Evolutionary conservation across 2,329 filamentous ascomycete species (phyloP), one percentile per base, ranked within the genome.

Genomic region (Grosmannia serpens): DNA sequence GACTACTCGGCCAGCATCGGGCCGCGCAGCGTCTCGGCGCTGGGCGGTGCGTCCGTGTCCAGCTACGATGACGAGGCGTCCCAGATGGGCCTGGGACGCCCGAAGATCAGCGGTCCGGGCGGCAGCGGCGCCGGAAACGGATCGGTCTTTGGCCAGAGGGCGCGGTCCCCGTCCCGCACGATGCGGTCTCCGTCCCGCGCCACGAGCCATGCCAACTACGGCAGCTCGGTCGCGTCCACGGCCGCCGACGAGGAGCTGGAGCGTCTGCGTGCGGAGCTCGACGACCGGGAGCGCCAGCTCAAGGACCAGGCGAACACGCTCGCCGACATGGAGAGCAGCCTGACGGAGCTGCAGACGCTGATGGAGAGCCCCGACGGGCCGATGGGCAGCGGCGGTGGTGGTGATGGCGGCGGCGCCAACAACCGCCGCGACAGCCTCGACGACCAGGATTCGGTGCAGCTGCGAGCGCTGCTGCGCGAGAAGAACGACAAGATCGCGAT

Each of bases 401-500:
- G 41, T 20, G 41, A 44, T 20, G 20, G 41, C 41, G 41, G 41
- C 62, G 72, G 72, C n/a, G 31, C 33, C 20, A 13, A 20, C 15
- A 53, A 55, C 22, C 26, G 38, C 63, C 80, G 76, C 65, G 44
- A 50, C 22, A 38, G 44, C 65, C 64, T 81, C 27, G 84, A 86
- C 59, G 87, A 88, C 59, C 86, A 85, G 64, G 91, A 96, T 69
- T 79, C 85, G 2, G 70, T 81, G 6, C 88, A 95, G 68, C 77
- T 99, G 59, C 85, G 91, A 57, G 82, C 86, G n/a, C 74, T 95
- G 65, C 74, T 99, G 57, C 82, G 89, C 27, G 94, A 99, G 73
- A 96, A 95, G 79, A 96, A 96, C 67, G 94, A 99, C 60, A 96
- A 91, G 75, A 96, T 99, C 64, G 85, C 87, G 29, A 86, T 92